Percentiles rank a stretch among this genome's conserved stretches.
Evolutionary conservation across 2,329 filamentous ascomycete species (phyloP).

Genomic region (Epichloe hybrida): DNA sequence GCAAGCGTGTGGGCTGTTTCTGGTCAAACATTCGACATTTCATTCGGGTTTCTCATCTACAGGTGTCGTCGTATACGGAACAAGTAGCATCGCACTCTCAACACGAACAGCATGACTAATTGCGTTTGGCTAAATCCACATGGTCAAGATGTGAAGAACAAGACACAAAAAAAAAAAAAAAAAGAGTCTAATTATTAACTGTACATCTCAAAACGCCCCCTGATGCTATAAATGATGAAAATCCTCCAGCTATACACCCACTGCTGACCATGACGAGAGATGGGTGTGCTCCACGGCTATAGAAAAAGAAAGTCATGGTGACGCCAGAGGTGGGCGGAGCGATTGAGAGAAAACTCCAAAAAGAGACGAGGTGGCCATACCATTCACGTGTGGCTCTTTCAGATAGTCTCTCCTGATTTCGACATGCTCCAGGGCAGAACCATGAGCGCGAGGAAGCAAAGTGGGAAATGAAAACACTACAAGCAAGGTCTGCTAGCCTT

Average conservation of each 20-base stretch:
- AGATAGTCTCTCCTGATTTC: neutral
- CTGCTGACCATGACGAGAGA: neutral
- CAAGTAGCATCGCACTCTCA: no score
- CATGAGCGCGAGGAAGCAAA: neutral
- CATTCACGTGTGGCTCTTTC: neutral
- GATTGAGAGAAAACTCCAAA: no score
- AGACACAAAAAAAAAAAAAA: no score
- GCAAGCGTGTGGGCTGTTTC: neutral
- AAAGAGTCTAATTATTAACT: neutral
- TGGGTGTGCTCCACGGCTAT: no score
- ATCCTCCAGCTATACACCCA: constrained; percentile 2
- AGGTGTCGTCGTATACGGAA: no score
- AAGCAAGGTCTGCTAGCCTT: neutral
- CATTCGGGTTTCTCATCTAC: no score
- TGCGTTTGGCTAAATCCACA: no score
- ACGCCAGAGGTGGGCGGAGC: neutral
- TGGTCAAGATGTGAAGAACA: no score
- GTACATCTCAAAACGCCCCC: constrained; percentile 7
- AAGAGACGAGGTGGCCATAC: neutral
- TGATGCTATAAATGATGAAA: constrained; percentile 8
- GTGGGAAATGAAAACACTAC: constrained; percentile 3
- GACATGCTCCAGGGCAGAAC: neutral
- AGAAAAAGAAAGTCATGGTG: neutral
- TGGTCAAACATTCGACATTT: no score
- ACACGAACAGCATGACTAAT: no score